These are phyloP conservation scores for Elsinoe perseae DNA, from an alignment of 2,329 filamentous ascomycete species.

Conservation along the genomic window DNA sequence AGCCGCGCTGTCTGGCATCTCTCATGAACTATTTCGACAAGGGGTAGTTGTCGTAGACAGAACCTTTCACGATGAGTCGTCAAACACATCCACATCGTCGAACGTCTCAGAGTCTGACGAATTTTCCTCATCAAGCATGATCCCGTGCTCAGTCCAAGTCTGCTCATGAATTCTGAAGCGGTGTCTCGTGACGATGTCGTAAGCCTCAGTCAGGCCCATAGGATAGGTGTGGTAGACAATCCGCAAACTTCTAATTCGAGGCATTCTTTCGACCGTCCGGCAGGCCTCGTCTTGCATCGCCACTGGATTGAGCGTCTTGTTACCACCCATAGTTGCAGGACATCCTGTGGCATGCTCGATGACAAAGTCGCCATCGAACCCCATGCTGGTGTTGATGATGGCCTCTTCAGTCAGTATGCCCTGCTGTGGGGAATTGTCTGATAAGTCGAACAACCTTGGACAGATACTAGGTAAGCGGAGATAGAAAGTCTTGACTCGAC, in stretches of 20 bases:
- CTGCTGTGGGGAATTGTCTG: not conserved
- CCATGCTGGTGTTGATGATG: slow-evolving; percentile 4
- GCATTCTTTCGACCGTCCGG: not conserved
- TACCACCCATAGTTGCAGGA: not conserved
- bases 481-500: not conserved
- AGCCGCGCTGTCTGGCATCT: too few species aligned
- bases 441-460: not conserved
- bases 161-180: slow-evolving; percentile 1
- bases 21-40: too few species aligned
- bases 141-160: not conserved
- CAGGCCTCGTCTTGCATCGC: not conserved
- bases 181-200: not conserved
- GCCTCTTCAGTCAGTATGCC: not conserved
- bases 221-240: slow-evolving; percentile 5
- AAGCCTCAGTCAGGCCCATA: not conserved
- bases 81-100: not conserved
- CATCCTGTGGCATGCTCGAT: slow-evolving; percentile 6
- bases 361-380: not conserved
- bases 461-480: not conserved
- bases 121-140: not conserved
- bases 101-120: not conserved
- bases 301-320: slow-evolving; percentile 3
- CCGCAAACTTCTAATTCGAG: not conserved
- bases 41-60: too few species aligned
- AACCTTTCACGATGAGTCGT: not conserved